Evolutionary conservation across 306 rosid genomes (phyloP), one percentile per base, ranked within the genome.

Genomic region (Gleditsia sinensis): DNA sequence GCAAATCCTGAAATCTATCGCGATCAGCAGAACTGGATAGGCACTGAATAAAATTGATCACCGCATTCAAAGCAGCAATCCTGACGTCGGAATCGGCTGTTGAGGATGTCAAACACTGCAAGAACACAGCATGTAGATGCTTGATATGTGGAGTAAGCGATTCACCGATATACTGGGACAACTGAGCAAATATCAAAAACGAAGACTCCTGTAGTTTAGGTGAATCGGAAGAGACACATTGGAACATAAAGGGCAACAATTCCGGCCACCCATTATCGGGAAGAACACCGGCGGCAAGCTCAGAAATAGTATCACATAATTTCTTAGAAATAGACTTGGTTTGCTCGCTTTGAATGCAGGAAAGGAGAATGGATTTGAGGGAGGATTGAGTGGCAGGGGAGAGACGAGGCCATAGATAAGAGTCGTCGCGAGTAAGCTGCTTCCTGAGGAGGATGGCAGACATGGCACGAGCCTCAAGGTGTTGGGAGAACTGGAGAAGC

Each of bases 181-280:
- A 65, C 74, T 88, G 98, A 13, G 98, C 98, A 39, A 94, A 94
- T 40, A 94, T 94, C 39, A 94, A 37, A 24, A 94, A 94, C 0
- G 98, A 90, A 0, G 92, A 88, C 49, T 94, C 97, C 30, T 94
- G 98, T n/a, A 94, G 89, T 80, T 87, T 88, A 1, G 97, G 85
- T 0, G 92, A 86, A 36, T 88, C 94, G 5, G 97, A 88, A 0
- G 97, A 94, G 0, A 94, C 98, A 51, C 97, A 94, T 39, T 86
- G 94, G 61, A 94, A 94, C 92, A 94, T 94, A 50, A 91, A 91
- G 1, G 98, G 98, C 12, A 94, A 66, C 37, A 91, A 80, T 55
- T 94, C 98, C 0, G 98, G 97, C 98, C 98, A 94, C 0, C 65
- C 92, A 59, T 89, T 89, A 1, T 91, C 98, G 0, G 97, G 97